A percentile compares a stretch with the other conserved stretches of the same genome.
phyloP scores from a whole-genome alignment of 2,329 filamentous ascomycete genomes.

The Phialophora verrucosa region DNA sequence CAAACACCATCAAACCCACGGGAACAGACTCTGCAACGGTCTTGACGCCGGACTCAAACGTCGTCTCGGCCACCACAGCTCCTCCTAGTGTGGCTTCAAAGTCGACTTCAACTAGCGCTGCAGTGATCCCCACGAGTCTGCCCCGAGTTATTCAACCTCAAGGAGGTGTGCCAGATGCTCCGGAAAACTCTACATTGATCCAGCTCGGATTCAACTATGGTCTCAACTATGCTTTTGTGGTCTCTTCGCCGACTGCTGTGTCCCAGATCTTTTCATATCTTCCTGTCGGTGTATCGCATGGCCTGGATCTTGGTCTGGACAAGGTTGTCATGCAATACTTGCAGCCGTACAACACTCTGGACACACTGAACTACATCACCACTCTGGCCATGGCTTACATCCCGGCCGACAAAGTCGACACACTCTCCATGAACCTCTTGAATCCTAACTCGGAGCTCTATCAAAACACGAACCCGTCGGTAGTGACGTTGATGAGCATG shows the following conservation, averaged over 20 bases:
- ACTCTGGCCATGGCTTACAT: slow-evolving; percentile 80
- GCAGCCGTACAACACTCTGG: slow-evolving; percentile 55
- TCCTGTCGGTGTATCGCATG: slow-evolving; percentile 72
- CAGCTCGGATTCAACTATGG: slow-evolving; percentile 83
- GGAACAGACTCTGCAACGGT: slow-evolving; percentile 54
- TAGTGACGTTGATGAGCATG: slow-evolving; percentile 74
- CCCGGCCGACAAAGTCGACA: slow-evolving; percentile 70
- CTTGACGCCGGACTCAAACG: slow-evolving; percentile 43
- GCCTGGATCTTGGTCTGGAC: slow-evolving; percentile 54
- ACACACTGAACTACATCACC: slow-evolving; percentile 75
- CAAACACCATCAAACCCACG: slow-evolving; percentile 48
- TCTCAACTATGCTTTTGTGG: slow-evolving; percentile 85
- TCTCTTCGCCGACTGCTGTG: slow-evolving; percentile 71
- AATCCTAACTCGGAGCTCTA: slow-evolving; percentile 77
- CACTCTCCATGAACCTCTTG: slow-evolving; percentile 71
- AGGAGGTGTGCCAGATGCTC: slow-evolving; percentile 60
- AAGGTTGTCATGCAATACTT: slow-evolving; percentile 41
- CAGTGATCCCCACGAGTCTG: slow-evolving; percentile 67
- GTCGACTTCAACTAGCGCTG: slow-evolving; percentile 48
- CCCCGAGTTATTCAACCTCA: slow-evolving; percentile 78
- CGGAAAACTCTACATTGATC: slow-evolving; percentile 71
- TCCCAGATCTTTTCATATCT: slow-evolving; percentile 84
- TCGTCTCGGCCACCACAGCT: slow-evolving; percentile 41
- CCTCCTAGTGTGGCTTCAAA: slow-evolving; percentile 42
- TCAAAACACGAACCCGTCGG: slow-evolving; percentile 68